A percentile compares a stretch with the other conserved stretches of the same genome.
phyloP scores from a whole-genome alignment of 805 yeast genomes.

The Ogataea wickerhamii region DNA sequence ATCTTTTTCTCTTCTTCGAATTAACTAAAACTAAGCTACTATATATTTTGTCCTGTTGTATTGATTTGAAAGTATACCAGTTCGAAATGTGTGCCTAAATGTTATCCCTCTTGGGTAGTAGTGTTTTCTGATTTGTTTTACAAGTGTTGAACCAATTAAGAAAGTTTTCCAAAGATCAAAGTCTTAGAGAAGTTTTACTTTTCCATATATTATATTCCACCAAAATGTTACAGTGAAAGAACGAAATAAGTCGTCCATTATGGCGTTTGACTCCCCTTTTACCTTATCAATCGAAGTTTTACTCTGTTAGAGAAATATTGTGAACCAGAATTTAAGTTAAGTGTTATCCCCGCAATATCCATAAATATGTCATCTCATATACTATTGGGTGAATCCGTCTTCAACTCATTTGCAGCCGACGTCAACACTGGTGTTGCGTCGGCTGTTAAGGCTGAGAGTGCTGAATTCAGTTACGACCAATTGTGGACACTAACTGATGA shows the following conservation, averaged over 20 bases:
- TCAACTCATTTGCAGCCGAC: slow-evolving; percentile 22
- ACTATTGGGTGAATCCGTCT: slow-evolving; percentile 34
- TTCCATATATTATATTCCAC: slow-evolving; percentile 10
- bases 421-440: slow-evolving; percentile 7
- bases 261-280: slow-evolving; percentile 18
- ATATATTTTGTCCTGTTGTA: slow-evolving; percentile 1
- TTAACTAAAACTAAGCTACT: too few relatives aligned
- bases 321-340: too few relatives aligned
- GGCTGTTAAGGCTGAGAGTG: not conserved
- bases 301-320: slow-evolving; percentile 9
- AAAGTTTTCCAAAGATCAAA: slow-evolving; percentile 14
- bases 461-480: not conserved
- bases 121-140: slow-evolving; percentile 16
- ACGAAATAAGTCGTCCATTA: slow-evolving; percentile 22
- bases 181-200: slow-evolving; percentile 9
- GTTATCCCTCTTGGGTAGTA: slow-evolving; percentile 16
- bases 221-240: slow-evolving; percentile 25
- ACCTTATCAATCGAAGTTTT: not conserved
- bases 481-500: not conserved
- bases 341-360: slow-evolving; percentile 1
- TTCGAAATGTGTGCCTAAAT: slow-evolving; percentile 25
- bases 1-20: too few relatives aligned
- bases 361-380: slow-evolving; percentile 19
- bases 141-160: slow-evolving; percentile 12
- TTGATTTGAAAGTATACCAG: slow-evolving; percentile 2